A percentile compares a stretch with the other conserved stretches of the same genome.
phyloP scores from a whole-genome alignment of 805 yeast species.

The Pichia ethanolica region DNA sequence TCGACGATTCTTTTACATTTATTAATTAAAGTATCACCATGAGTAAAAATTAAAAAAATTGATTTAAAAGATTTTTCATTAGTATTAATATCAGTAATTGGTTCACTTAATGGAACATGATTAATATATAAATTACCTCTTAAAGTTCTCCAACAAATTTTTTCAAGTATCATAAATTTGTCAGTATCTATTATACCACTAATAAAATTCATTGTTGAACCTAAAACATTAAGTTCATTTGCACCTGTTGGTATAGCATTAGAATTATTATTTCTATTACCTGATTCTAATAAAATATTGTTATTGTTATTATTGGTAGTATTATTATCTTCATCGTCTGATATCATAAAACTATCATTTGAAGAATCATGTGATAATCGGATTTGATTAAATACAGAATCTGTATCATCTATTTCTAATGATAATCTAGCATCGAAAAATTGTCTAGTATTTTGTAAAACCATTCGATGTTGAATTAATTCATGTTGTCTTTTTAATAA shows the following conservation, averaged over 20 bases:
- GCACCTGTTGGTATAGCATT: constrained; percentile 22
- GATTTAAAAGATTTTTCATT: constrained; percentile 57
- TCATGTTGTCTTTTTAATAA: constrained; percentile 50
- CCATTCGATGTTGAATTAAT: constrained; percentile 65
- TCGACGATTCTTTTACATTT: constrained; percentile 77
- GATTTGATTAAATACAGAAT: constrained; percentile 19
- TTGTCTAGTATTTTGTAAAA: constrained; percentile 31
- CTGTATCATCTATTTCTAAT: constrained; percentile 23
- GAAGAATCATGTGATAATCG: constrained; percentile 15
- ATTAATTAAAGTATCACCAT: constrained; percentile 65
- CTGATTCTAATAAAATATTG: constrained; percentile 15
- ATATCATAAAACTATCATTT: constrained; percentile 12
- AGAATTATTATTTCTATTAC: constrained; percentile 2
- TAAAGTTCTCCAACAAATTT: constrained; percentile 83
- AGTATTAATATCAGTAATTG: constrained; percentile 51
- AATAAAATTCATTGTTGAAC: constrained; percentile 41
- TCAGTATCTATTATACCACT: constrained; percentile 76
- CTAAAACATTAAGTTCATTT: constrained; percentile 29
- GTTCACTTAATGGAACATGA: constrained; percentile 64
- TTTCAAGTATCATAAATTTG: constrained; percentile 65
- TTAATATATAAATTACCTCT: constrained; percentile 87
- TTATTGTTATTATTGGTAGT: neutral
- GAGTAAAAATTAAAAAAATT: constrained; percentile 84
- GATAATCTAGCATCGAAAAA: constrained; percentile 29
- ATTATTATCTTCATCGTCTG: constrained; percentile 11